Evolutionary conservation across 352 stramenopile species (phyloP).

Genomic region (Globisporangium solare): DNA sequence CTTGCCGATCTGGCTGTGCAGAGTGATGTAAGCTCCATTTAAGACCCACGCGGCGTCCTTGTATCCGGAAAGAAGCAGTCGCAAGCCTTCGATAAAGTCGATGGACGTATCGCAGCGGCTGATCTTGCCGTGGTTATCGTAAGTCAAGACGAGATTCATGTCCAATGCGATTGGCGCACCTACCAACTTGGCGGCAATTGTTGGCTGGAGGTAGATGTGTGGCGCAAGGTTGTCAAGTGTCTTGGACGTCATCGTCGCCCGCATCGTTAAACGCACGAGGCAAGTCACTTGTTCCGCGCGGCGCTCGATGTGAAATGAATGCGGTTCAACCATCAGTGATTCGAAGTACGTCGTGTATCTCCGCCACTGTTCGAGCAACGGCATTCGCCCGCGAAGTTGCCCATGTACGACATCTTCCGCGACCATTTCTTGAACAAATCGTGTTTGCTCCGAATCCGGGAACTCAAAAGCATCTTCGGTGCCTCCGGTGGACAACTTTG

Average conservation of each 20-base stretch:
- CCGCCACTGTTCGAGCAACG: constrained; percentile 26
- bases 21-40: constrained; percentile 14
- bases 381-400: constrained; percentile 14
- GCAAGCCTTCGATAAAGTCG: constrained; percentile 14
- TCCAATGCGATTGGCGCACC: not conserved
- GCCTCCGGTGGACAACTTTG: constrained; percentile 7
- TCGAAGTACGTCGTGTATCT: constrained; percentile 19
- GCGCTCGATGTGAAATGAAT: constrained; percentile 7
- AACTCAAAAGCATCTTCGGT: not conserved
- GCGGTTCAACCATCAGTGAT: constrained; percentile 9
- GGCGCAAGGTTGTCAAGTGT: constrained; percentile 13
- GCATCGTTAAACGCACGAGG: constrained; percentile 9
- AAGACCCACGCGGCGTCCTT: constrained; percentile 17
- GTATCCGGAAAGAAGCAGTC: constrained; percentile 15
- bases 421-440: constrained; percentile 18
- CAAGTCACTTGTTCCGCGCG: constrained; percentile 4
- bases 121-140: not conserved
- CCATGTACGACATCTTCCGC: constrained; percentile 13
- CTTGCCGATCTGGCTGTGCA: constrained; percentile 13
- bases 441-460: constrained; percentile 13
- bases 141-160: not conserved
- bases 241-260: constrained; percentile 12
- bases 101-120: constrained; percentile 1
- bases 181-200: not conserved
- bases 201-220: constrained; percentile 8